Evolutionary conservation across 345 rosid genomes (phyloP).

Genomic region (Linum lewisii): DNA sequence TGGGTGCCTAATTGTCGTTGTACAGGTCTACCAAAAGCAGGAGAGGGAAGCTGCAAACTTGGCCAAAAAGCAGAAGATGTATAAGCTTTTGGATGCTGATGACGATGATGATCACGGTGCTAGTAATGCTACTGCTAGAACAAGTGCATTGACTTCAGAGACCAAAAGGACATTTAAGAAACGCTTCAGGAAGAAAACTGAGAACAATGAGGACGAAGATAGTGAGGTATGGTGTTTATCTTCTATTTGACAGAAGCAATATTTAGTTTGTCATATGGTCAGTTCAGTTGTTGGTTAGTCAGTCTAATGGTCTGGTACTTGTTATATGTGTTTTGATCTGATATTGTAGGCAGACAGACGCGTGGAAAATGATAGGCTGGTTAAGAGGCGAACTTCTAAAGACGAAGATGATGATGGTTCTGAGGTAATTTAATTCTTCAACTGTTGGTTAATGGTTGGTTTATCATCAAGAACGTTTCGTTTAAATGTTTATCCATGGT

Average conservation of each 20-base stretch:
- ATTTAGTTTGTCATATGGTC: slow-evolving; percentile 12
- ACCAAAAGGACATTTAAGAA: slow-evolving; percentile 44
- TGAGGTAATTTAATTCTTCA: slow-evolving; percentile 43
- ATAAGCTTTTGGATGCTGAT: slow-evolving; percentile 68
- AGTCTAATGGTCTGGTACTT: slow-evolving; percentile 5
- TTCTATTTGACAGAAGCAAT: slow-evolving; percentile 14
- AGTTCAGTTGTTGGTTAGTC: slow-evolving; percentile 17
- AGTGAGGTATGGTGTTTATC: slow-evolving; percentile 47
- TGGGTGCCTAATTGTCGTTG: not conserved
- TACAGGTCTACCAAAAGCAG: slow-evolving; percentile 64
- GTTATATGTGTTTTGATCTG: slow-evolving; percentile 13
- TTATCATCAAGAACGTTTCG: too few species aligned
- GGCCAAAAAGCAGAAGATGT: slow-evolving; percentile 60
- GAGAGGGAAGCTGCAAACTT: slow-evolving; percentile 84
- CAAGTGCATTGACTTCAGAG: slow-evolving; percentile 21
- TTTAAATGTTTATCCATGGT: too few species aligned
- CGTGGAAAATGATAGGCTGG: slow-evolving; percentile 37
- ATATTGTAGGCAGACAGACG: slow-evolving; percentile 41
- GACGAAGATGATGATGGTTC: slow-evolving; percentile 62
- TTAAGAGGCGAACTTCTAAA: slow-evolving; percentile 43
- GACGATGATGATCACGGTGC: slow-evolving; percentile 27
- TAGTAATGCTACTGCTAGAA: slow-evolving; percentile 18
- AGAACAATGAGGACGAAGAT: slow-evolving; percentile 48
- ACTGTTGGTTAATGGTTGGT: too few species aligned
- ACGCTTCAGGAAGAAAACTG: slow-evolving; percentile 78